Evolutionary conservation across 176 grass and related monocot species (phyloP).

Genomic region (Canna indica): DNA sequence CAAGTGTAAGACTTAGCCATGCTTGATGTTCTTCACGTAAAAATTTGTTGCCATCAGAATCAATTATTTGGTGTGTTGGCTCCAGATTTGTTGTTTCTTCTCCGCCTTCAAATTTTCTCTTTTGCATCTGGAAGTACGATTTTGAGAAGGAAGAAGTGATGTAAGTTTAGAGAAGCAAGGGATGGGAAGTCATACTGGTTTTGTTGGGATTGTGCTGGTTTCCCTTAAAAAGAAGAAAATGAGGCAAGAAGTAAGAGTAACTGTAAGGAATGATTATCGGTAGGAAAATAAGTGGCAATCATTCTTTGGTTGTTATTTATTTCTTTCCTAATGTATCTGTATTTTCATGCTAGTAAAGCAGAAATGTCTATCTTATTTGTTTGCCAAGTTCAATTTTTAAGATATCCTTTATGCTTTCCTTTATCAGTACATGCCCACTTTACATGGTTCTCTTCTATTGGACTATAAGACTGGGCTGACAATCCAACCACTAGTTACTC

Average conservation of each 20-base stretch:
- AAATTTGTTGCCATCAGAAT: background rate
- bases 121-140: background rate
- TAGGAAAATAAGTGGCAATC: conserved; percentile 3
- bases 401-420: background rate
- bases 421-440: conserved; percentile 4
- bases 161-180: background rate
- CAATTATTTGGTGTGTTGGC: background rate
- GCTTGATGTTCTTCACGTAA: background rate
- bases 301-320: background rate
- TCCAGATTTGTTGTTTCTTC: background rate
- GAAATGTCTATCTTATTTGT: background rate
- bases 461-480: conserved; percentile 2
- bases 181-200: background rate
- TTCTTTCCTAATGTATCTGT: background rate
- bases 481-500: background rate
- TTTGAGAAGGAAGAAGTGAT: background rate
- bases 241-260: conserved; percentile 8
- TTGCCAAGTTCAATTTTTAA: background rate
- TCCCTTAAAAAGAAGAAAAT: conserved; percentile 7
- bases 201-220: conserved; percentile 7
- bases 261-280: background rate
- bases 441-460: conserved; percentile 8
- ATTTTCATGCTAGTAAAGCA: conserved; percentile 1
- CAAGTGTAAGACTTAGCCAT: conserved; percentile 15
- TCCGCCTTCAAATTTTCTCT: background rate